Percentiles rank a stretch among this genome's conserved stretches.
phyloP scores from a whole-genome alignment of 306 rosid genomes.

The Lablab purpureus region DNA sequence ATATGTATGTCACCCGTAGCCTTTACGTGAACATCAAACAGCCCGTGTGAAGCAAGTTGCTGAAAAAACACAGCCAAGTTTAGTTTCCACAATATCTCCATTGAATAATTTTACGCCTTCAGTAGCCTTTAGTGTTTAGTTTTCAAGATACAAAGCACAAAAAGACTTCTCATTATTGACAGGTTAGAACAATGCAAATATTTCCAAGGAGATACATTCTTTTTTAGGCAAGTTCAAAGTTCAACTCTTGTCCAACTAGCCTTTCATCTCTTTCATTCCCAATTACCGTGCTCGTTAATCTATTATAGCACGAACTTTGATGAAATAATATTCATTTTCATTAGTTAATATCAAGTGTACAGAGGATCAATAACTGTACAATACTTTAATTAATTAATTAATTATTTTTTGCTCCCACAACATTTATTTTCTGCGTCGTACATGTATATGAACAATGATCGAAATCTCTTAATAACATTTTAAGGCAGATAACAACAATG shows the following conservation, averaged over 20 bases:
- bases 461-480: neutral
- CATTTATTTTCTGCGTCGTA: neutral
- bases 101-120: neutral
- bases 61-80: constrained; percentile 45
- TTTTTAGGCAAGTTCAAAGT: neutral
- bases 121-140: constrained; percentile 6
- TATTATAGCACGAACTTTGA: neutral
- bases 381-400: neutral
- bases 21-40: constrained; percentile 81
- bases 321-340: neutral
- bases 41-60: constrained; percentile 96
- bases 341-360: neutral
- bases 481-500: neutral
- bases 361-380: neutral
- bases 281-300: neutral
- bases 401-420: neutral
- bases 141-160: constrained; percentile 4
- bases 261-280: constrained; percentile 16
- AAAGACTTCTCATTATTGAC: neutral
- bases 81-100: constrained; percentile 1
- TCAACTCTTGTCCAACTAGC: constrained; percentile 23
- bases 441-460: neutral
- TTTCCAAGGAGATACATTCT: neutral
- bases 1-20: constrained; percentile 87
- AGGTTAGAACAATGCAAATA: constrained; percentile 10